Conservation (phyloP, 2,329 filamentous ascomycete genomes). For the Hymenoscyphus linearis region DNA sequence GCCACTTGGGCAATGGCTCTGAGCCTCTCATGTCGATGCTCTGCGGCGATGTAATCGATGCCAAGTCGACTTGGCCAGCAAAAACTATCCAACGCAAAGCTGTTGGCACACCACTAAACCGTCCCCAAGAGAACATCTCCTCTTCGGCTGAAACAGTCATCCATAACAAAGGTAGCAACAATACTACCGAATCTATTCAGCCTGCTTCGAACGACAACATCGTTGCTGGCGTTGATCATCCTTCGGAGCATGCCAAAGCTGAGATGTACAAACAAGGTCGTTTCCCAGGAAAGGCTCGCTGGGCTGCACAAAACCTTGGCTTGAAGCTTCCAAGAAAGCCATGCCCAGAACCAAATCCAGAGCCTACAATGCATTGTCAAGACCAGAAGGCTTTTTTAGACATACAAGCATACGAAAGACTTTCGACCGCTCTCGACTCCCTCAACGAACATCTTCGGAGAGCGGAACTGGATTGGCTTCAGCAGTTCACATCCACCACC, state of each 20-base stretch:
- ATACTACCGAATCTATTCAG: not conserved
- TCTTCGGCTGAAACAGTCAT: conserved; percentile 38
- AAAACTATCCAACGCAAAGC: conserved; percentile 11
- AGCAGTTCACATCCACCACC: not conserved
- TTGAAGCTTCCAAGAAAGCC: not conserved
- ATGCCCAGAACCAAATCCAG: not conserved
- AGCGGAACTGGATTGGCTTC: not conserved
- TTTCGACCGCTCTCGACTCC: conserved; percentile 36
- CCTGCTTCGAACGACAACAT: not conserved
- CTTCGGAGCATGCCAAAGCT: not conserved
- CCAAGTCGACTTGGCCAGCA: not conserved
- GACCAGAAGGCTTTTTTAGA: conserved; percentile 37
- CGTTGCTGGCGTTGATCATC: not conserved
- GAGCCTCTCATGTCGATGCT: conserved; percentile 11
- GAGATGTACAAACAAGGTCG: not conserved
- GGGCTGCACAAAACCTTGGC: not conserved
- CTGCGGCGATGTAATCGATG: not conserved
- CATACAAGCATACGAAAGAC: conserved; percentile 15
- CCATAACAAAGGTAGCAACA: conserved; percentile 12
- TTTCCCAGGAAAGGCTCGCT: not conserved
- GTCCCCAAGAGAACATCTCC: conserved; percentile 23
- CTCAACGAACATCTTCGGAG: not conserved
- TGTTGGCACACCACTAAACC: conserved; percentile 12
- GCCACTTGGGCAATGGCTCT: conserved; percentile 15
- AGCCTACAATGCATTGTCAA: not conserved